A percentile compares a stretch with the other conserved stretches of the same genome.
Evolutionary conservation across 768 basidiomycete species (phyloP).

Genomic region (Pholiota conissans): DNA sequence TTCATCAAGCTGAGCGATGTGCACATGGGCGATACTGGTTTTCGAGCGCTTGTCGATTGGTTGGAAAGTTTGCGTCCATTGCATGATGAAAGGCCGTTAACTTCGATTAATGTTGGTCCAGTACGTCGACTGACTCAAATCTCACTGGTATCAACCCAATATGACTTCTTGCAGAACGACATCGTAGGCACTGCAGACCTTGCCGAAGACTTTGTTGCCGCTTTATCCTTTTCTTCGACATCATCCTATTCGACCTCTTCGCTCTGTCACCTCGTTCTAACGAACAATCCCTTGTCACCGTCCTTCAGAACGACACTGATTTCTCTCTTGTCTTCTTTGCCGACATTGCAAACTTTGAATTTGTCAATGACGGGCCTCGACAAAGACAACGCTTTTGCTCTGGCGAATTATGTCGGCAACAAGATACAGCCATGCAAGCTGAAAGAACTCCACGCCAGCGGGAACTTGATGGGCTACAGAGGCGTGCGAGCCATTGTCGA

Average conservation of each 20-base stretch:
- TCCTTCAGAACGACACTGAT: slow-evolving; percentile 15
- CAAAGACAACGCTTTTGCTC: slow-evolving; percentile 3
- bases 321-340: slow-evolving; percentile 8
- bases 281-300: slow-evolving; percentile 18
- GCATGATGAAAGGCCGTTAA: neutral
- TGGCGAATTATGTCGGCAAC: slow-evolving; percentile 11
- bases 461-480: slow-evolving; percentile 16
- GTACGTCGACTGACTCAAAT: no score
- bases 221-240: neutral
- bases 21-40: slow-evolving; percentile 14
- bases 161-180: slow-evolving; percentile 12
- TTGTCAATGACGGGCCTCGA: slow-evolving; percentile 15
- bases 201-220: slow-evolving; percentile 13
- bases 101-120: slow-evolving; percentile 3
- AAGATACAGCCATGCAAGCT: slow-evolving; percentile 9
- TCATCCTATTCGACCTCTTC: neutral
- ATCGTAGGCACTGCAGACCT: slow-evolving; percentile 13
- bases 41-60: slow-evolving; percentile 14
- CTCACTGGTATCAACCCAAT: no score
- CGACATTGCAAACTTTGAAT: slow-evolving; percentile 7
- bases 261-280: slow-evolving; percentile 9
- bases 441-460: slow-evolving; percentile 14
- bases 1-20: slow-evolving; percentile 12
- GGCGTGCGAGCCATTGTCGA: slow-evolving; percentile 12
- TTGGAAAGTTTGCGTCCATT: slow-evolving; percentile 8